These are phyloP conservation scores for Boletus bicolor DNA, from an alignment of 768 basidiomycete species.

Conservation along the genomic window DNA sequence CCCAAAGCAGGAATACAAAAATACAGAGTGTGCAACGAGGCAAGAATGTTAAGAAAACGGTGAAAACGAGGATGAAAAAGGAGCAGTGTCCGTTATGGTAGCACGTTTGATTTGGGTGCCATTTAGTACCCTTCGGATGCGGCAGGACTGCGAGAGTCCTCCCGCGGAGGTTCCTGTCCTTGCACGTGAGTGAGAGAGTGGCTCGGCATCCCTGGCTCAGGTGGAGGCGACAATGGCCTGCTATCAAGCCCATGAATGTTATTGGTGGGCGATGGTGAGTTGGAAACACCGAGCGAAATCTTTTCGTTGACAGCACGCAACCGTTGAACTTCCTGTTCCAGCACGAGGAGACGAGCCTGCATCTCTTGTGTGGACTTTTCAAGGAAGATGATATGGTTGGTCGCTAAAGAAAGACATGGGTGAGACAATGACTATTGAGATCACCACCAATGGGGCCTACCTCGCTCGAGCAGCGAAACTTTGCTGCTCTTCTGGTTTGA, in stretches of 20 bases:
- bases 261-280: slow-evolving; percentile 54
- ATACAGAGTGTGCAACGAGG: slow-evolving; percentile 32
- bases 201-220: slow-evolving; percentile 45
- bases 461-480: slow-evolving; percentile 83
- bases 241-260: slow-evolving; percentile 39
- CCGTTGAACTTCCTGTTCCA: slow-evolving; percentile 69
- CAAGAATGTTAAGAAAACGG: slow-evolving; percentile 31
- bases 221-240: slow-evolving; percentile 63
- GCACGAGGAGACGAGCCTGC: slow-evolving; percentile 58
- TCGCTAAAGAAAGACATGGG: slow-evolving; percentile 46
- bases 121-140: slow-evolving; percentile 32
- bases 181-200: slow-evolving; percentile 55
- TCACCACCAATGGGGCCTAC: slow-evolving; percentile 39
- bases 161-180: slow-evolving; percentile 60
- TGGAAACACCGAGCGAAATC: slow-evolving; percentile 63
- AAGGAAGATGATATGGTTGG: slow-evolving; percentile 71
- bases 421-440: slow-evolving; percentile 10
- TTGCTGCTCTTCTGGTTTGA: slow-evolving; percentile 92
- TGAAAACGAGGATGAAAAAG: slow-evolving; percentile 35
- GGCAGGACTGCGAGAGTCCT: slow-evolving; percentile 50
- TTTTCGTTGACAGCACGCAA: slow-evolving; percentile 79
- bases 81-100: slow-evolving; percentile 28
- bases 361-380: slow-evolving; percentile 73
- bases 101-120: slow-evolving; percentile 14
- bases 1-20: slow-evolving; percentile 31